Percentiles rank a stretch among this genome's conserved stretches.
Conservation (phyloP, 352 stramenopile species). For the Globisporangium ultimum region DNA sequence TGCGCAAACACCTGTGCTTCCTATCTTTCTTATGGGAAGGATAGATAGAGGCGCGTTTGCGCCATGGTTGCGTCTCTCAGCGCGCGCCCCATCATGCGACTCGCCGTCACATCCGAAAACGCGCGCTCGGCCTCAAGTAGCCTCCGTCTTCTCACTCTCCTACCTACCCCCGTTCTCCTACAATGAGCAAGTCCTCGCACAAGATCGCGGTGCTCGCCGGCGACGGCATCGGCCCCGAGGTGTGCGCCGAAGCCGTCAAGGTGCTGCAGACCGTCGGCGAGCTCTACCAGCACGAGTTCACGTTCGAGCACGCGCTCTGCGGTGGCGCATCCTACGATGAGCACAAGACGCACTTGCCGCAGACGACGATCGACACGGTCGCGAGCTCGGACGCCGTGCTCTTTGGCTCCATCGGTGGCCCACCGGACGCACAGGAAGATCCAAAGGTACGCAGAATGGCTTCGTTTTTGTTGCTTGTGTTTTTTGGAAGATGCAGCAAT, state of each 20-base stretch:
- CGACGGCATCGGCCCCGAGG: slow-evolving; percentile 99
- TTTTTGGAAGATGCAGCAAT: too few relatives aligned
- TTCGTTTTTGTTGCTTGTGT: too few relatives aligned
- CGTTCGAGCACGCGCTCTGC: slow-evolving; percentile 94
- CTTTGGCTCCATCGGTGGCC: slow-evolving; percentile 96
- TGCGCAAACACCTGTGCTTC: background rate
- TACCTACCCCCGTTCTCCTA: background rate
- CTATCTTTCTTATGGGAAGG: background rate
- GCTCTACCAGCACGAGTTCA: slow-evolving; percentile 89
- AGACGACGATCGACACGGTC: slow-evolving; percentile 93
- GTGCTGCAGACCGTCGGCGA: slow-evolving; percentile 84
- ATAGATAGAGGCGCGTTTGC: background rate
- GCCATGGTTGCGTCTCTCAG: background rate
- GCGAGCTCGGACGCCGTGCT: slow-evolving; percentile 89
- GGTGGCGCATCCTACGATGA: slow-evolving; percentile 94
- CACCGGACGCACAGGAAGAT: slow-evolving; percentile 87
- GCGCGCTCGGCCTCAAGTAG: slow-evolving; percentile 5
- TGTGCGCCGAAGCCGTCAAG: slow-evolving; percentile 92
- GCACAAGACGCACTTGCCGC: slow-evolving; percentile 90
- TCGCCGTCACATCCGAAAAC: background rate
- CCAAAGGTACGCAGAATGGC: slow-evolving; percentile 45
- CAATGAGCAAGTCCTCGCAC: slow-evolving; percentile 46
- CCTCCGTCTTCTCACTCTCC: background rate
- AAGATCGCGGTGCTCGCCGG: slow-evolving; percentile 95
- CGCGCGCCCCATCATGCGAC: background rate